These are phyloP conservation scores for Citrus trifoliata DNA, from an alignment of 345 rosid genomes.

Conservation along the genomic window DNA sequence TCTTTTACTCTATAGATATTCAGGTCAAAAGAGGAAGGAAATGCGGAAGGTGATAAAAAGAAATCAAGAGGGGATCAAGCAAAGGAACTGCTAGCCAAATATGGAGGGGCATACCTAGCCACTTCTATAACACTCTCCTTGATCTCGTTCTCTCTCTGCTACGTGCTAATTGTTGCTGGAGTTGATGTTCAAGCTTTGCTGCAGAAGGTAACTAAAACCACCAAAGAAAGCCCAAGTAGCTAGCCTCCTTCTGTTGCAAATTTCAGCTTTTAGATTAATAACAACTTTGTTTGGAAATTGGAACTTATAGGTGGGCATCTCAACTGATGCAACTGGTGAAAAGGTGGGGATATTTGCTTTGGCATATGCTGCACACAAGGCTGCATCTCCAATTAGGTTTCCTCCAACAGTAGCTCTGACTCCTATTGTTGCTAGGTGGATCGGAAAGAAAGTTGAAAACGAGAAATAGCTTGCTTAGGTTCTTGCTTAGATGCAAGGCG, in stretches of 20 bases:
- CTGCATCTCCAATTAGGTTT: conserved; percentile 92
- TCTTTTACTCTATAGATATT: conserved; percentile 48
- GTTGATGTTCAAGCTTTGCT: conserved; percentile 78
- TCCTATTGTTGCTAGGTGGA: conserved; percentile 87
- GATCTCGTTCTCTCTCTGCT: conserved; percentile 77
- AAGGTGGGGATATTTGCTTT: conserved; percentile 84
- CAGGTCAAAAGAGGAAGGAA: conserved; percentile 58
- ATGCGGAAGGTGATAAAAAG: conserved; percentile 37
- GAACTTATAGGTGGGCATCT: conserved; percentile 61
- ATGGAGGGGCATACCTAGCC: conserved; percentile 95
- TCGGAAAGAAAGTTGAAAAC: conserved; percentile 72
- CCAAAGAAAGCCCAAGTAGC: neutral
- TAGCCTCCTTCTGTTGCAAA: neutral
- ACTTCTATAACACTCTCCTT: conserved; percentile 88
- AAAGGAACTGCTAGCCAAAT: conserved; percentile 71
- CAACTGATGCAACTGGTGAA: conserved; percentile 66
- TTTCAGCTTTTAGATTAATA: too few species aligned
- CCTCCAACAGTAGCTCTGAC: conserved; percentile 90
- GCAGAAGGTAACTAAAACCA: conserved; percentile 39
- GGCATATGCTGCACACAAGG: conserved; percentile 94
- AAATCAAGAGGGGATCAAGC: conserved; percentile 77
- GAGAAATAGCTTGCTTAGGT: conserved; percentile 24
- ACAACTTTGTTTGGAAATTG: neutral
- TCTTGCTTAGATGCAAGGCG: neutral
- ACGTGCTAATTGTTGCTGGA: conserved; percentile 62